A percentile compares a stretch with the other conserved stretches of the same genome.
These are phyloP conservation scores for Rhynchospora pubera DNA, from an alignment of 176 grass and related monocot species.

Conservation along the genomic window DNA sequence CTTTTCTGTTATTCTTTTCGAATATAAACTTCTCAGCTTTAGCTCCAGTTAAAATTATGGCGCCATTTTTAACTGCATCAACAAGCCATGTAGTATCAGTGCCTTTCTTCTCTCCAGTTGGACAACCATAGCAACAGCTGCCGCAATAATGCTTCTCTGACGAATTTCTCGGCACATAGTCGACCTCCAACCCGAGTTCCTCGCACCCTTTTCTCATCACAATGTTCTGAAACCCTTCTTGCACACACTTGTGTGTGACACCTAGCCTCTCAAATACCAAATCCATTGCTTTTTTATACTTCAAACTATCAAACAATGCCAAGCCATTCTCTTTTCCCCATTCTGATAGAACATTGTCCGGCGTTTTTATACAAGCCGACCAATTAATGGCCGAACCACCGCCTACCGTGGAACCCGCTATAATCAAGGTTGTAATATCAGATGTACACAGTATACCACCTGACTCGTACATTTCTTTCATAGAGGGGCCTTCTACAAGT, in stretches of 20 bases:
- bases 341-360: constrained; percentile 41
- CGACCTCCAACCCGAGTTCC: constrained; percentile 45
- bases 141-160: constrained; percentile 64
- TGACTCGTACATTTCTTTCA: constrained; percentile 49
- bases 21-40: constrained; percentile 64
- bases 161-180: constrained; percentile 65
- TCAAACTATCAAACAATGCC: constrained; percentile 32
- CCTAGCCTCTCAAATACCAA: constrained; percentile 51
- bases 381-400: constrained; percentile 94
- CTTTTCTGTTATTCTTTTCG: not conserved
- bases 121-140: constrained; percentile 60
- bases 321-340: constrained; percentile 56
- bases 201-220: constrained; percentile 61
- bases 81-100: constrained; percentile 88
- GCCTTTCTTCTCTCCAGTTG: constrained; percentile 61
- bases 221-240: constrained; percentile 84
- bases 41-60: constrained; percentile 61
- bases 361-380: constrained; percentile 83
- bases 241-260: constrained; percentile 39
- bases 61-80: constrained; percentile 52
- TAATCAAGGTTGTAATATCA: constrained; percentile 39
- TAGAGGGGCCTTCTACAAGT: constrained; percentile 59
- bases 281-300: constrained; percentile 55
- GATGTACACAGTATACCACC: constrained; percentile 51
- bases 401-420: constrained; percentile 75